These are phyloP conservation scores for Ramaria sp. DNA, from an alignment of 768 basidiomycete genomes.

Conservation along the genomic window DNA sequence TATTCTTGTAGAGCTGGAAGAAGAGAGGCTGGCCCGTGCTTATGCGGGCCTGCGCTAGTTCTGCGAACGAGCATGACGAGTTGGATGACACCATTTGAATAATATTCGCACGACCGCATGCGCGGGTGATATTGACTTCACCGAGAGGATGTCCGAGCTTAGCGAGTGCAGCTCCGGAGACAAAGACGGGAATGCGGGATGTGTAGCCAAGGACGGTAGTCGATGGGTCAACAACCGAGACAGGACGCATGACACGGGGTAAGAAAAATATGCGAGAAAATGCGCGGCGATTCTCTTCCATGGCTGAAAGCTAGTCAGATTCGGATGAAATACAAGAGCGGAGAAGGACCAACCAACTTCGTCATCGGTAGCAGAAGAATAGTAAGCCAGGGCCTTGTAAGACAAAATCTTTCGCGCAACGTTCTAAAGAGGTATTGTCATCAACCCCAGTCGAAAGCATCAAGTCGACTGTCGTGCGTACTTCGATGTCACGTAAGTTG, in stretches of 20 bases:
- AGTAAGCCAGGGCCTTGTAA: slow-evolving; percentile 71
- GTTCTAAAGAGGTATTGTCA: slow-evolving; percentile 28
- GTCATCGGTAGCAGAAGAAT: slow-evolving; percentile 80
- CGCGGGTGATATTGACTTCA: slow-evolving; percentile 72
- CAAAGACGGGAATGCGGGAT: slow-evolving; percentile 71
- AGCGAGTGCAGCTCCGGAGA: slow-evolving; percentile 76
- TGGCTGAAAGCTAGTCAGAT: slow-evolving; percentile 30
- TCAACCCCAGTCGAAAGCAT: neutral
- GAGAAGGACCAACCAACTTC: slow-evolving; percentile 49
- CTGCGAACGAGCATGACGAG: slow-evolving; percentile 53
- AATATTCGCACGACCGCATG: slow-evolving; percentile 51
- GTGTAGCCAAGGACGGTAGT: slow-evolving; percentile 63
- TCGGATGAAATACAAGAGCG: neutral
- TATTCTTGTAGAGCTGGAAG: slow-evolving; percentile 83
- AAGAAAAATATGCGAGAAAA: slow-evolving; percentile 82
- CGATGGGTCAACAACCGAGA: slow-evolving; percentile 55
- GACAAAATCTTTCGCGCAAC: slow-evolving; percentile 65
- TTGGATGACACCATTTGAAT: slow-evolving; percentile 83
- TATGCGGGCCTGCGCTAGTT: slow-evolving; percentile 48
- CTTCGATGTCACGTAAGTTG: slow-evolving; percentile 77
- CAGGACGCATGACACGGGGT: slow-evolving; percentile 65
- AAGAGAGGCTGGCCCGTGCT: slow-evolving; percentile 51
- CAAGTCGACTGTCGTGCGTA: slow-evolving; percentile 16
- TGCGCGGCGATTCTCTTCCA: slow-evolving; percentile 63
- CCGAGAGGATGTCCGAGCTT: slow-evolving; percentile 84